Conservation (phyloP, 345 rosid genomes). For the Rubroshorea leprosula region DNA sequence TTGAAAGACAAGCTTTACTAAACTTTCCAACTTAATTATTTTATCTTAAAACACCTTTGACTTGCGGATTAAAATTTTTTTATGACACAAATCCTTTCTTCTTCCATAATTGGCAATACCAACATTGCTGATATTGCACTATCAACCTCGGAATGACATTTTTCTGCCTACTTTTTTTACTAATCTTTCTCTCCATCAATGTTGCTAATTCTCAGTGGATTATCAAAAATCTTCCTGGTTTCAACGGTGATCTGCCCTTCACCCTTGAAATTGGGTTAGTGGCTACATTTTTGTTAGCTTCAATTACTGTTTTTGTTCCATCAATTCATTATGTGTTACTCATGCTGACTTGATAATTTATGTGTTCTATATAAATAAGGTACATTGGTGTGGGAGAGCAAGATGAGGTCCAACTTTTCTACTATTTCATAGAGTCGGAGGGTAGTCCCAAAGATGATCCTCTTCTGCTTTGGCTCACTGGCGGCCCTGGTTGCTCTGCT, state of each 20-base stretch:
- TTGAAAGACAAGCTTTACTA: no score
- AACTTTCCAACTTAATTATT: no score
- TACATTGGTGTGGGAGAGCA: slow-evolving; percentile 18
- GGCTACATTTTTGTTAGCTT: background rate
- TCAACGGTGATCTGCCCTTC: background rate
- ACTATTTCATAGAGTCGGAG: slow-evolving; percentile 19
- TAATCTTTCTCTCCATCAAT: background rate
- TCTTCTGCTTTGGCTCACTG: slow-evolving; percentile 27
- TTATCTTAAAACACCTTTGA: no score
- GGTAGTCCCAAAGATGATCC: slow-evolving; percentile 19
- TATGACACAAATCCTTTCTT: no score
- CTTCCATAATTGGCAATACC: background rate
- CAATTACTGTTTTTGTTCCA: background rate
- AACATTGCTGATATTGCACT: background rate
- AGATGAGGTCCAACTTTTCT: slow-evolving; percentile 20
- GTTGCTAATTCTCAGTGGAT: background rate
- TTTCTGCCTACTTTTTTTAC: background rate
- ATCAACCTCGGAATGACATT: background rate
- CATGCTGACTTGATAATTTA: background rate
- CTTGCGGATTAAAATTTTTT: no score
- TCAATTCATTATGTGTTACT: background rate
- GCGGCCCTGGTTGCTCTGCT: slow-evolving; percentile 29
- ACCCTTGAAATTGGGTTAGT: slow-evolving; percentile 1
- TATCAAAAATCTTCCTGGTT: background rate
- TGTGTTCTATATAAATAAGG: slow-evolving; percentile 7